These are phyloP conservation scores for Phoma sp. DNA, from an alignment of 2,329 filamentous ascomycete species.

Conservation along the genomic window DNA sequence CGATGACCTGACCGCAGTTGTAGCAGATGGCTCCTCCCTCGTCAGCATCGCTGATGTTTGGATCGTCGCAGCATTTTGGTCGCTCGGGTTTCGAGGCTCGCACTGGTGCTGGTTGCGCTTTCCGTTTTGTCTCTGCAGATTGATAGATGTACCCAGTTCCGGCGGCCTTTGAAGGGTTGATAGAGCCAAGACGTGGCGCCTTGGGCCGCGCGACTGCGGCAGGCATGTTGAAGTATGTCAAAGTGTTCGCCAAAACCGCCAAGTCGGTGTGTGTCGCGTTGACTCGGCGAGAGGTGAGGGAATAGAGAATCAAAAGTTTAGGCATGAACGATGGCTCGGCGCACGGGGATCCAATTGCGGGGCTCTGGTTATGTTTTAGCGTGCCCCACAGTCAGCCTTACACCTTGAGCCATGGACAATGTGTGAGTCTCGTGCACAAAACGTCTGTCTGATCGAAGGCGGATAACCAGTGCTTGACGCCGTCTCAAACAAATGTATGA, in stretches of 20 bases:
- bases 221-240: constrained; percentile 7
- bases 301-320: constrained; percentile 16
- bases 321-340: constrained; percentile 16
- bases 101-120: constrained; percentile 25
- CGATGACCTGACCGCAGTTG: constrained; percentile 82
- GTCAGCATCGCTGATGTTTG: constrained; percentile 30
- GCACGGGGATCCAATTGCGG: constrained; percentile 9
- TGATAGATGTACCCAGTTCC: constrained; percentile 23
- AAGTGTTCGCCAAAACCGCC: not conserved
- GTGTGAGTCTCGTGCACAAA: not conserved
- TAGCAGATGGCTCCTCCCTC: constrained; percentile 61
- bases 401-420: constrained; percentile 17
- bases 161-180: constrained; percentile 28
- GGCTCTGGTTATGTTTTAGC: not conserved
- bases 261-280: not conserved
- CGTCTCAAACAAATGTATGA: too few relatives aligned
- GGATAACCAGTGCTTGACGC: not conserved
- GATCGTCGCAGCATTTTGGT: constrained; percentile 38
- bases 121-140: constrained; percentile 29
- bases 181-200: constrained; percentile 33
- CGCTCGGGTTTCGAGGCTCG: constrained; percentile 21
- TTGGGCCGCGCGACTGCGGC: constrained; percentile 24
- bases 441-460: not conserved
- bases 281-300: not conserved
- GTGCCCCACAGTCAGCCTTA: constrained; percentile 14